A percentile compares a stretch with the other conserved stretches of the same genome.
phyloP scores from a whole-genome alignment of 2,329 filamentous ascomycete species.

The Penicillium sp. region DNA sequence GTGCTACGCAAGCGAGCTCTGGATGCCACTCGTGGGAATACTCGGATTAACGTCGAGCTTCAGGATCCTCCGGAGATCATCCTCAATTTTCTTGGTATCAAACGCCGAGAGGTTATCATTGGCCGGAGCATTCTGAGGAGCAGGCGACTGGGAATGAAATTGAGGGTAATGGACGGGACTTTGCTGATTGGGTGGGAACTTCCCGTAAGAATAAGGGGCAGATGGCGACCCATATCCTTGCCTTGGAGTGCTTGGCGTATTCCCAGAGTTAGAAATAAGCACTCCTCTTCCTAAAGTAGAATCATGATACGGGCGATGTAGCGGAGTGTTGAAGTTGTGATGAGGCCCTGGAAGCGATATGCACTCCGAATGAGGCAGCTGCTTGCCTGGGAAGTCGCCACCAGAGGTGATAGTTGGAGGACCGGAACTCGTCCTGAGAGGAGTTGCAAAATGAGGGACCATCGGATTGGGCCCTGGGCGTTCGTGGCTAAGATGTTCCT shows the following conservation, averaged over 20 bases:
- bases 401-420: slow-evolving; percentile 35
- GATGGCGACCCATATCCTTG: slow-evolving; percentile 29
- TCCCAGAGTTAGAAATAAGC: slow-evolving; percentile 28
- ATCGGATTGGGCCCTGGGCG: slow-evolving; percentile 25
- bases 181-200: slow-evolving; percentile 22
- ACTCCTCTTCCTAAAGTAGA: slow-evolving; percentile 41
- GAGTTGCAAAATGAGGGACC: slow-evolving; percentile 38
- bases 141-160: slow-evolving; percentile 27
- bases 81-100: slow-evolving; percentile 53
- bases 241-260: slow-evolving; percentile 15
- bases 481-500: slow-evolving; percentile 25
- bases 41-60: slow-evolving; percentile 46
- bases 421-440: slow-evolving; percentile 39
- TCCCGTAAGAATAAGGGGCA: slow-evolving; percentile 28
- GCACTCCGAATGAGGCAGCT: slow-evolving; percentile 23
- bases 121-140: slow-evolving; percentile 28
- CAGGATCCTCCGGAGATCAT: slow-evolving; percentile 53
- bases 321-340: slow-evolving; percentile 28
- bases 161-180: slow-evolving; percentile 30
- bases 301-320: slow-evolving; percentile 32
- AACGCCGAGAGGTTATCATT: slow-evolving; percentile 34
- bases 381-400: slow-evolving; percentile 23
- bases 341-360: slow-evolving; percentile 29
- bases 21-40: slow-evolving; percentile 36
- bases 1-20: slow-evolving; percentile 39